phyloP scores from a whole-genome alignment of 768 basidiomycete species.

The Zangia roseola region DNA sequence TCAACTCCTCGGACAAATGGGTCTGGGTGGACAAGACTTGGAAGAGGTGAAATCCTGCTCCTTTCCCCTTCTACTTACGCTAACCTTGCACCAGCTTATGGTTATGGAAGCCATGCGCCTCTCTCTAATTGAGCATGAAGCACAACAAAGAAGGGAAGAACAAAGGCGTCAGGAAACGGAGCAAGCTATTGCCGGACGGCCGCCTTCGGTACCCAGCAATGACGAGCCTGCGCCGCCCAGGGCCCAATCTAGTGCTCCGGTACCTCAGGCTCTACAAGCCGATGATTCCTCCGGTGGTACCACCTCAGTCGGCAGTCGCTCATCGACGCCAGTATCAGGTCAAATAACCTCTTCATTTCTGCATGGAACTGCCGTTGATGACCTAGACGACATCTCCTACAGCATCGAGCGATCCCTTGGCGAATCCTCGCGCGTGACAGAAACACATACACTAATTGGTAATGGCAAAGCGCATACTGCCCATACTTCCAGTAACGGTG shows the following conservation, averaged over 20 bases:
- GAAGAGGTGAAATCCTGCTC: slow-evolving; percentile 69
- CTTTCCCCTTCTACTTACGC: slow-evolving; percentile 23
- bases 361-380: slow-evolving; percentile 25
- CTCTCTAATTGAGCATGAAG: slow-evolving; percentile 92
- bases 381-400: slow-evolving; percentile 26
- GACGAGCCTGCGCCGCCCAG: slow-evolving; percentile 7
- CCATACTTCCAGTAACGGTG: slow-evolving; percentile 9
- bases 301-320: slow-evolving; percentile 21
- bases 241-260: slow-evolving; percentile 2
- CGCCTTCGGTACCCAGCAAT: slow-evolving; percentile 1
- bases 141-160: slow-evolving; percentile 79
- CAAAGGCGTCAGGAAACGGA: slow-evolving; percentile 56
- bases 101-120: slow-evolving; percentile 99
- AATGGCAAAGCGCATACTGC: slow-evolving; percentile 10
- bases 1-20: slow-evolving; percentile 60
- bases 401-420: slow-evolving; percentile 23
- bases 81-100: slow-evolving; percentile 67
- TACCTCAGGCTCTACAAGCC: slow-evolving; percentile 11
- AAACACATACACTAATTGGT: slow-evolving; percentile 3
- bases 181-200: slow-evolving; percentile 33
- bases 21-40: slow-evolving; percentile 81
- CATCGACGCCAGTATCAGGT: slow-evolving; percentile 36
- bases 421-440: slow-evolving; percentile 19
- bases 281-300: slow-evolving; percentile 11
- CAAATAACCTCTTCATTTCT: slow-evolving; percentile 33